Conservation (phyloP, 495 filamentous ascomycete genomes). For the Neurospora sp. region DNA sequence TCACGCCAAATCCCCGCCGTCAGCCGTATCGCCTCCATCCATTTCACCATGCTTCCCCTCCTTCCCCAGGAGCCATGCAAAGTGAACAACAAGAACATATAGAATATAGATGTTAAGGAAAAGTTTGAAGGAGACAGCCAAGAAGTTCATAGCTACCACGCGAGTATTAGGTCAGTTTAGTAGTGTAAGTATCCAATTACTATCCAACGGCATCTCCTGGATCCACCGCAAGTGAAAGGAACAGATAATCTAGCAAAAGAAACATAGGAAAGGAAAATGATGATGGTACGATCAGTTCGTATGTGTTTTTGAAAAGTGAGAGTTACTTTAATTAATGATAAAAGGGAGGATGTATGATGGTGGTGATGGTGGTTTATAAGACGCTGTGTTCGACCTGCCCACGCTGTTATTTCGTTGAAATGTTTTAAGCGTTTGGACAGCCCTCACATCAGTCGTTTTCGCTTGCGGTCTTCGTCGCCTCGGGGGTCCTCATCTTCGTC, state of each 20-base stretch:
- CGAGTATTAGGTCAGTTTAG: background rate
- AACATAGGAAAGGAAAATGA: background rate
- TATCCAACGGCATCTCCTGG: background rate
- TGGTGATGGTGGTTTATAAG: background rate
- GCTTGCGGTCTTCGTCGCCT: conserved; percentile 58
- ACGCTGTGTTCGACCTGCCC: background rate
- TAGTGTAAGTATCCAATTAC: background rate
- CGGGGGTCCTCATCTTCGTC: conserved; percentile 36
- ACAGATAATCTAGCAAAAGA: background rate
- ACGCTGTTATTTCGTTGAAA: background rate
- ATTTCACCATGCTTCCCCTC: background rate
- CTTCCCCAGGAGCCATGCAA: background rate
- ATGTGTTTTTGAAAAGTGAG: background rate
- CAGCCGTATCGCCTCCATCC: background rate
- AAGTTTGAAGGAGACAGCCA: background rate
- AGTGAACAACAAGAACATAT: background rate
- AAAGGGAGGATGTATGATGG: background rate
- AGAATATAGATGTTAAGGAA: background rate
- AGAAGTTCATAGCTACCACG: background rate
- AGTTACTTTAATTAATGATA: background rate
- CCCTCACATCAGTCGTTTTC: conserved; percentile 54
- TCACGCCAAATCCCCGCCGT: background rate
- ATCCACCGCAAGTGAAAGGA: background rate
- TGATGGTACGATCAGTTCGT: background rate
- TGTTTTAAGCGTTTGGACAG: background rate